Evolutionary conservation across 768 basidiomycete genomes (phyloP).

Genomic region (Roridomyces roridus): DNA sequence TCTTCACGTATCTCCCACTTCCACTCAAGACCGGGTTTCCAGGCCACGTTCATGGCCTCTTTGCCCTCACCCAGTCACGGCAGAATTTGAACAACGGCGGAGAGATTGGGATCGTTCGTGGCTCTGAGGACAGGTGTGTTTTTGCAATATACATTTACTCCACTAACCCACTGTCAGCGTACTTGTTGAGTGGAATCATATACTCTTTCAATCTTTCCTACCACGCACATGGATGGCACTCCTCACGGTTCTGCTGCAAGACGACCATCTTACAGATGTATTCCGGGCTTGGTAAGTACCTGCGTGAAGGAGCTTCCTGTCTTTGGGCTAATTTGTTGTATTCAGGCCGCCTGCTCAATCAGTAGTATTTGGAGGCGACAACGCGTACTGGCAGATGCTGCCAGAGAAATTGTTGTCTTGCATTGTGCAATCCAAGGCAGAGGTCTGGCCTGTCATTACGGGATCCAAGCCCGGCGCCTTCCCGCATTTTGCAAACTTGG

Average conservation of each 20-base stretch:
- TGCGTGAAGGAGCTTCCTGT: too few relatives aligned
- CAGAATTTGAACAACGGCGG: constrained; percentile 50
- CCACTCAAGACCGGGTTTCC: constrained; percentile 52
- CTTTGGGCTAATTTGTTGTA: too few relatives aligned
- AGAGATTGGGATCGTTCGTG: constrained; percentile 44
- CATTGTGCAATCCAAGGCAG: constrained; percentile 30
- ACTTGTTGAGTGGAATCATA: background rate
- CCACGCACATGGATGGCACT: constrained; percentile 49
- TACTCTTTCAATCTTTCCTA: constrained; percentile 35
- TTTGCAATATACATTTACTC: too few relatives aligned
- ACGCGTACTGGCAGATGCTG: constrained; percentile 44
- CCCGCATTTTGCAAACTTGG: constrained; percentile 20
- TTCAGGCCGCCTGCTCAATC: constrained; percentile 45
- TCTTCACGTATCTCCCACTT: constrained; percentile 57
- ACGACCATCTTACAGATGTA: constrained; percentile 31
- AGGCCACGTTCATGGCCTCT: constrained; percentile 51
- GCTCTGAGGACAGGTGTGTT: constrained; percentile 50
- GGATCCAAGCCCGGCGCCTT: background rate
- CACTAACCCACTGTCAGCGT: too few relatives aligned
- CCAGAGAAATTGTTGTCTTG: constrained; percentile 34
- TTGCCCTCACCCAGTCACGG: constrained; percentile 51
- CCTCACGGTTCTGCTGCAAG: constrained; percentile 36
- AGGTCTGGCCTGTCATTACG: constrained; percentile 43
- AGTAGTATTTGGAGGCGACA: constrained; percentile 42
- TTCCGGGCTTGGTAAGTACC: constrained; percentile 48